Conservation (phyloP, 164 flowering plant species). For the Hamamelis virginiana region DNA sequence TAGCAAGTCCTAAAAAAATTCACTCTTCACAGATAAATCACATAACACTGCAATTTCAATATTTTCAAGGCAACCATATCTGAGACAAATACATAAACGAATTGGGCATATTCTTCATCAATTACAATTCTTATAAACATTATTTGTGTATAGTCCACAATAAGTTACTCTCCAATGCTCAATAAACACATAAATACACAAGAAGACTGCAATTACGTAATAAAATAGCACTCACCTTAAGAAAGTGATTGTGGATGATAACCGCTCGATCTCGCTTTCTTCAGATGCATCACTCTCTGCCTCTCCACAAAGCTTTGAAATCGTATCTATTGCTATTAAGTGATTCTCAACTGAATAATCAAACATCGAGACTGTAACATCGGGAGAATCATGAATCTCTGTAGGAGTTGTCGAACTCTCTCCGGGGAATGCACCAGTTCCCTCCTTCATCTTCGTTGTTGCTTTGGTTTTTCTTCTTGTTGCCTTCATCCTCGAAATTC, state of each 20-base stretch:
- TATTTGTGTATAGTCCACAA: too few relatives aligned
- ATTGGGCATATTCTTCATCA: too few relatives aligned
- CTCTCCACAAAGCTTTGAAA: conserved; percentile 51
- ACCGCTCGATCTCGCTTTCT: conserved; percentile 36
- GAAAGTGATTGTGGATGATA: conserved; percentile 55
- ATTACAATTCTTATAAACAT: too few relatives aligned
- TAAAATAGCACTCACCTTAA: conserved; percentile 30
- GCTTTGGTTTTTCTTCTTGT: background rate
- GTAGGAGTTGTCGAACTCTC: background rate
- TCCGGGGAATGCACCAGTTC: background rate
- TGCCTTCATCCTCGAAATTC: background rate
- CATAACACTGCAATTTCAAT: too few relatives aligned
- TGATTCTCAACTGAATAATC: conserved; percentile 63
- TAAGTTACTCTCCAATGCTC: background rate
- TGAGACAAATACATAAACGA: too few relatives aligned
- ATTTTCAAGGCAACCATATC: too few relatives aligned
- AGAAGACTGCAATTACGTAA: background rate
- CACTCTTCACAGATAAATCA: too few relatives aligned
- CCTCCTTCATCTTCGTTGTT: background rate
- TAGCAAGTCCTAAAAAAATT: too few relatives aligned
- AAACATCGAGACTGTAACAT: conserved; percentile 45
- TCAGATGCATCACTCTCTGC: conserved; percentile 23
- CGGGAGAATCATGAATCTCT: background rate
- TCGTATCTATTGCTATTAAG: conserved; percentile 46
- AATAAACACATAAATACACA: background rate